Percentiles rank a stretch among this genome's conserved stretches.
Conservation (phyloP, 2,329 filamentous ascomycete species). For the Fusarium beomiforme region DNA sequence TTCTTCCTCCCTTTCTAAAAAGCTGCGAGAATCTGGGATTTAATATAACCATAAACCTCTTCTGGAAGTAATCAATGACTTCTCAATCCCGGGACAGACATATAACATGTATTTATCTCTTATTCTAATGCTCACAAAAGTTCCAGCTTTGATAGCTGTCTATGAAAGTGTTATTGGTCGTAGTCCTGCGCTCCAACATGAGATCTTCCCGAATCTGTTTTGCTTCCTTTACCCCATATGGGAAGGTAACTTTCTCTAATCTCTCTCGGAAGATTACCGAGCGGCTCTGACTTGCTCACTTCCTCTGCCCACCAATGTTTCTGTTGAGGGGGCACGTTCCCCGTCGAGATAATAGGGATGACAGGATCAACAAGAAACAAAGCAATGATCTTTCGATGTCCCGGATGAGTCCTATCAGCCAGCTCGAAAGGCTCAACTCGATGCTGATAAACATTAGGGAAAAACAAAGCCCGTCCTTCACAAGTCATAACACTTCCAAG, state of each 20-base stretch:
- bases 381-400: slow-evolving; percentile 68
- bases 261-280: neutral
- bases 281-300: neutral
- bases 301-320: slow-evolving; percentile 47
- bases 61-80: too few relatives aligned
- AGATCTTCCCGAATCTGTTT: slow-evolving; percentile 10
- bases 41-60: too few relatives aligned
- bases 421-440: slow-evolving; percentile 62
- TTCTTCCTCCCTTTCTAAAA: neutral
- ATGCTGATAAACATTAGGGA: slow-evolving; percentile 65
- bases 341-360: slow-evolving; percentile 54
- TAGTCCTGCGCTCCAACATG: slow-evolving; percentile 12
- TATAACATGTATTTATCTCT: neutral
- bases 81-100: too few relatives aligned
- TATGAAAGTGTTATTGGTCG: neutral
- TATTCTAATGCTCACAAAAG: neutral
- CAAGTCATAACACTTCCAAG: slow-evolving; percentile 59
- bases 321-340: slow-evolving; percentile 56
- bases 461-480: slow-evolving; percentile 61
- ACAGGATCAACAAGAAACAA: slow-evolving; percentile 70
- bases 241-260: neutral
- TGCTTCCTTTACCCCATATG: slow-evolving; percentile 11
- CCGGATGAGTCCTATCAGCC: slow-evolving; percentile 60
- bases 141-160: neutral
- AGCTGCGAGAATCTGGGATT: too few relatives aligned